phyloP scores from a whole-genome alignment of 2,329 filamentous ascomycete species.

The Fusarium tuaranense region DNA sequence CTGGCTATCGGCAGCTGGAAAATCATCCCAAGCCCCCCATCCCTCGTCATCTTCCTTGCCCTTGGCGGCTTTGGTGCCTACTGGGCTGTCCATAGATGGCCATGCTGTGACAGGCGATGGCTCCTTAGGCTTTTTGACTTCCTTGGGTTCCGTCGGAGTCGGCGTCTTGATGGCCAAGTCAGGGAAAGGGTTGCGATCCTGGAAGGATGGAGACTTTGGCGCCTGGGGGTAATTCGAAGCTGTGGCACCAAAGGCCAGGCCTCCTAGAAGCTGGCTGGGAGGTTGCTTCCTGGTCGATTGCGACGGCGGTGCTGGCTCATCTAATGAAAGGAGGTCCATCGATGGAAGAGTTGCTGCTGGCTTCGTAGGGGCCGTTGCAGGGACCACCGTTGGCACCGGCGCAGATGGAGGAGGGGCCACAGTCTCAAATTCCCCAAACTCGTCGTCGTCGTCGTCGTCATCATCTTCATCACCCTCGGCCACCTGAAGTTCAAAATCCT shows the following conservation, averaged over 20 bases:
- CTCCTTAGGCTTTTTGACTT: slow-evolving; percentile 50
- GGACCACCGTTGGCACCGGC: not conserved
- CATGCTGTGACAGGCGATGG: slow-evolving; percentile 59
- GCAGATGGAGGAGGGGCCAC: slow-evolving; percentile 42
- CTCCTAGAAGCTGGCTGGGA: slow-evolving; percentile 47
- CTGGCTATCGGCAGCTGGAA: slow-evolving; percentile 44
- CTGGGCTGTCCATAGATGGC: slow-evolving; percentile 52
- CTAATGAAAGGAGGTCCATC: slow-evolving; percentile 57
- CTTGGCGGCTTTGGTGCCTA: slow-evolving; percentile 16
- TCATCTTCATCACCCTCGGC: slow-evolving; percentile 56
- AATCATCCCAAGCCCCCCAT: slow-evolving; percentile 66
- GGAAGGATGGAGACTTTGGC: slow-evolving; percentile 65
- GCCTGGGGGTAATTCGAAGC: slow-evolving; percentile 56
- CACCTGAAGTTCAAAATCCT: slow-evolving; percentile 61
- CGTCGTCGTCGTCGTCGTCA: slow-evolving; percentile 59
- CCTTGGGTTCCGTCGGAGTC: slow-evolving; percentile 48
- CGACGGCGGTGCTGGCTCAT: slow-evolving; percentile 45
- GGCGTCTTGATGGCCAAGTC: slow-evolving; percentile 61
- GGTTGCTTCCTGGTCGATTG: slow-evolving; percentile 40
- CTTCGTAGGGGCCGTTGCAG: slow-evolving; percentile 30
- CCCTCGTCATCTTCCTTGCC: slow-evolving; percentile 53
- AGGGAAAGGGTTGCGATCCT: slow-evolving; percentile 65
- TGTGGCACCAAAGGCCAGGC: slow-evolving; percentile 46
- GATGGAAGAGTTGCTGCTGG: slow-evolving; percentile 42
- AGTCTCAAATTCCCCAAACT: slow-evolving; percentile 71